Percentiles rank a stretch among this genome's conserved stretches.
Conservation (phyloP, 768 basidiomycete species). For the Mycena haematopus region DNA sequence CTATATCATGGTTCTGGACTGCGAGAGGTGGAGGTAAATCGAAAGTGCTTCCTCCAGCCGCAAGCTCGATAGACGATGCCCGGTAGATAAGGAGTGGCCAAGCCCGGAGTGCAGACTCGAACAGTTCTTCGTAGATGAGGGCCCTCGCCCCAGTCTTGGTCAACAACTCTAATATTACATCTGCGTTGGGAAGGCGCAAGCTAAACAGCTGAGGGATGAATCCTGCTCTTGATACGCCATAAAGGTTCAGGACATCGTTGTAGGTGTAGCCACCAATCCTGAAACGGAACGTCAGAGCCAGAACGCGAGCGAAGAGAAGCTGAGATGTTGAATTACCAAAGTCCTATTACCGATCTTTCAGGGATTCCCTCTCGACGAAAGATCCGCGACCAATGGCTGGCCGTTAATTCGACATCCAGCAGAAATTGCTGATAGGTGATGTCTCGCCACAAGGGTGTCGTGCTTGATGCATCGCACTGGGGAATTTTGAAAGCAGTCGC, state of each 20-base stretch:
- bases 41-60: conserved; percentile 48
- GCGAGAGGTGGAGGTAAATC: conserved; percentile 42
- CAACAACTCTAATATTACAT: conserved; percentile 73
- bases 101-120: conserved; percentile 47
- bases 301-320: conserved; percentile 6
- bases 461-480: conserved; percentile 48
- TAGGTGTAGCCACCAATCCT: conserved; percentile 82
- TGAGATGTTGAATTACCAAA: conserved; percentile 62
- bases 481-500: conserved; percentile 69
- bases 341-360: conserved; percentile 66
- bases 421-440: conserved; percentile 72
- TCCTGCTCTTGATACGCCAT: conserved; percentile 76
- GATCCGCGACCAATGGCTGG: conserved; percentile 65
- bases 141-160: conserved; percentile 66
- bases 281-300: conserved; percentile 12
- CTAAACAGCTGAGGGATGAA: conserved; percentile 83
- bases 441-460: conserved; percentile 59
- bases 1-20: conserved; percentile 46
- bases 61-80: conserved; percentile 47
- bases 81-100: conserved; percentile 59
- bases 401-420: conserved; percentile 67
- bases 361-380: conserved; percentile 55
- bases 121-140: conserved; percentile 68
- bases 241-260: conserved; percentile 73
- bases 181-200: conserved; percentile 75